These are phyloP conservation scores for Ogataea salicorniae DNA, from an alignment of 805 yeast genomes.

Conservation along the genomic window DNA sequence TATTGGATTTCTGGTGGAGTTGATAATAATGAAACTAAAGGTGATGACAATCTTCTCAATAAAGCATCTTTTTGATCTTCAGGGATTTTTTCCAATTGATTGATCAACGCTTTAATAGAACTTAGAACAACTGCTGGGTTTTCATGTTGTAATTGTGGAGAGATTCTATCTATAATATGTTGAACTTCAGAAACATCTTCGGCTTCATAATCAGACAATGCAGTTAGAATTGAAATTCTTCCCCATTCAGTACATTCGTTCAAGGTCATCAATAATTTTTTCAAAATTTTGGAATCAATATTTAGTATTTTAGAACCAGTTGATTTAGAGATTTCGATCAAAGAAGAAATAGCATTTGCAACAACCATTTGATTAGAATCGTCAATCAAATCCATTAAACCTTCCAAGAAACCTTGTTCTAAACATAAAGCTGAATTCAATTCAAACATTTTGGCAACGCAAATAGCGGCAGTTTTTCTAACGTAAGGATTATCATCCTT, in stretches of 20 bases:
- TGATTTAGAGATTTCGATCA: constrained; percentile 60
- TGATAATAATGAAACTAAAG: constrained; percentile 80
- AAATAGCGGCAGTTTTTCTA: constrained; percentile 93
- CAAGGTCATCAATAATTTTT: constrained; percentile 71
- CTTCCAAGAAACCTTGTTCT: constrained; percentile 79
- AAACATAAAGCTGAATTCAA: constrained; percentile 73
- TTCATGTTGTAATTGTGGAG: constrained; percentile 95
- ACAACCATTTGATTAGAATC: constrained; percentile 97
- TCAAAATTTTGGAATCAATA: constrained; percentile 39
- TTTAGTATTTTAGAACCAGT: constrained; percentile 29
- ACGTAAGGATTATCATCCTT: constrained; percentile 95
- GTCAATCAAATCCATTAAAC: constrained; percentile 59
- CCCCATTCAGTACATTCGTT: constrained; percentile 99
- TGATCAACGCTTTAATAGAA: constrained; percentile 73
- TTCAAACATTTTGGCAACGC: constrained; percentile 93
- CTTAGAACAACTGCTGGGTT: constrained; percentile 92
- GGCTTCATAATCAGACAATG: constrained; percentile 68
- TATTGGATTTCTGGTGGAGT: constrained; percentile 93
- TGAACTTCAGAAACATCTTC: constrained; percentile 59
- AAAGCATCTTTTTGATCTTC: constrained; percentile 36
- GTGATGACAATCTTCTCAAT: constrained; percentile 72
- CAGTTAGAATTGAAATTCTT: constrained; percentile 79
- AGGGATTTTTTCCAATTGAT: constrained; percentile 51
- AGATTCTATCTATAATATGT: constrained; percentile 81
- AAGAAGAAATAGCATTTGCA: constrained; percentile 85